phyloP scores from a whole-genome alignment of 2,329 filamentous ascomycete genomes.

The Fragosphaeria purpurea region DNA sequence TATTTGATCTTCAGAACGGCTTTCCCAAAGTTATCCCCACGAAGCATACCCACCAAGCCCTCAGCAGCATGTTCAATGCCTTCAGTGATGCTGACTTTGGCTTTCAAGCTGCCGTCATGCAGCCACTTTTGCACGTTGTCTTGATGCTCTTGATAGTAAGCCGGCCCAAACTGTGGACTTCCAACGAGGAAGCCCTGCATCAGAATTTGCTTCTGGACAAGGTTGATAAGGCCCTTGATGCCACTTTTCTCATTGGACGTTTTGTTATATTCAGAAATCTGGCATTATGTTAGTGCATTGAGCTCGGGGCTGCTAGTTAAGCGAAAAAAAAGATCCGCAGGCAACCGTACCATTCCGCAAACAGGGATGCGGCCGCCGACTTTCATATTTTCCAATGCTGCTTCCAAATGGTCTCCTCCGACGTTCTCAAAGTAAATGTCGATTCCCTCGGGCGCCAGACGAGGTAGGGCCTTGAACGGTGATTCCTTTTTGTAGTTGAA shows the following conservation, averaged over 20 bases:
- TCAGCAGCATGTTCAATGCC: slow-evolving; percentile 70
- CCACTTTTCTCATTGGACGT: slow-evolving; percentile 46
- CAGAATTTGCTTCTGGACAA: slow-evolving; percentile 59
- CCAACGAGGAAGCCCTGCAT: slow-evolving; percentile 69
- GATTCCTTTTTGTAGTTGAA: slow-evolving; percentile 88
- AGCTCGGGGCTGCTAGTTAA: too few relatives aligned
- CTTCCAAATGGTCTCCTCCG: slow-evolving; percentile 42
- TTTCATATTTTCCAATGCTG: slow-evolving; percentile 40
- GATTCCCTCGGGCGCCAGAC: slow-evolving; percentile 65
- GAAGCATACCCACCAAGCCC: slow-evolving; percentile 63
- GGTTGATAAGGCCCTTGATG: slow-evolving; percentile 52
- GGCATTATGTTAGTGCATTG: slow-evolving; percentile 8
- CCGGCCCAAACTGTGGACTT: slow-evolving; percentile 54
- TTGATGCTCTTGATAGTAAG: slow-evolving; percentile 61
- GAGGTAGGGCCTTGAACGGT: slow-evolving; percentile 53
- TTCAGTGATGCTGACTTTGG: slow-evolving; percentile 55
- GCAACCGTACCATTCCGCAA: slow-evolving; percentile 46
- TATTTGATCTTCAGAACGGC: slow-evolving; percentile 55
- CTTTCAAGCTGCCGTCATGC: slow-evolving; percentile 63
- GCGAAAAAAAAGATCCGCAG: neutral
- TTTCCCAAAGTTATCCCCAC: slow-evolving; percentile 80
- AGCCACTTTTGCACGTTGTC: slow-evolving; percentile 69
- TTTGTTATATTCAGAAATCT: slow-evolving; percentile 68
- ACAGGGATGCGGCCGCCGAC: slow-evolving; percentile 53
- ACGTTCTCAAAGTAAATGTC: slow-evolving; percentile 56